Conservation (phyloP, 108 stramenopile genomes). For the Fistulifera pelliculosa region DNA sequence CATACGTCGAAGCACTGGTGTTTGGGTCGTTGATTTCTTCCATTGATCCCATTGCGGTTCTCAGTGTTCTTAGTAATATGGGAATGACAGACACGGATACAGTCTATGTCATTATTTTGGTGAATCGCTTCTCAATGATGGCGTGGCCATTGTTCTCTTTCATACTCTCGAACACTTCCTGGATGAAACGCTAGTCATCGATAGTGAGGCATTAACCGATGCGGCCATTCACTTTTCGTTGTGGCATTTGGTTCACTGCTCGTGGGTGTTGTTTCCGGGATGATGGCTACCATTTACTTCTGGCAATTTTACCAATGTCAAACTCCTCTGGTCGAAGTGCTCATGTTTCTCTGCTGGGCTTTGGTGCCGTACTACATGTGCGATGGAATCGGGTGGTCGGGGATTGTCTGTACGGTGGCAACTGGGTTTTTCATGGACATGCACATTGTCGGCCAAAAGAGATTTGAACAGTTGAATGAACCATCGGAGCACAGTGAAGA, state of each 20-base stretch:
- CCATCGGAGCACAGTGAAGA: conserved; percentile 19
- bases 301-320: conserved; percentile 63
- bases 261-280: conserved; percentile 67
- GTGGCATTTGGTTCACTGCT: conserved; percentile 70
- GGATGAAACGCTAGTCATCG: conserved; percentile 61
- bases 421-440: conserved; percentile 86
- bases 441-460: conserved; percentile 57
- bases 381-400: conserved; percentile 83
- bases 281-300: conserved; percentile 65
- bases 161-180: conserved; percentile 82
- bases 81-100: conserved; percentile 71
- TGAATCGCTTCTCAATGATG: conserved; percentile 93
- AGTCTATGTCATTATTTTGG: conserved; percentile 88
- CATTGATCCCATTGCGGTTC: conserved; percentile 82
- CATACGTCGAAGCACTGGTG: conserved; percentile 56
- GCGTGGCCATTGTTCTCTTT: conserved; percentile 76
- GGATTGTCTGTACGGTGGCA: conserved; percentile 89
- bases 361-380: conserved; percentile 86
- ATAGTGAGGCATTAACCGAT: conserved; percentile 42
- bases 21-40: conserved; percentile 85
- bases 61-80: conserved; percentile 66
- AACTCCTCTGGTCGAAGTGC: conserved; percentile 73
- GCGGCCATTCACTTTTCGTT: conserved; percentile 77
- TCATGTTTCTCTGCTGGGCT: conserved; percentile 82
- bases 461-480: background rate